Conservation (phyloP, 169 alveolate species). For the Eimeria sp. region DNA sequence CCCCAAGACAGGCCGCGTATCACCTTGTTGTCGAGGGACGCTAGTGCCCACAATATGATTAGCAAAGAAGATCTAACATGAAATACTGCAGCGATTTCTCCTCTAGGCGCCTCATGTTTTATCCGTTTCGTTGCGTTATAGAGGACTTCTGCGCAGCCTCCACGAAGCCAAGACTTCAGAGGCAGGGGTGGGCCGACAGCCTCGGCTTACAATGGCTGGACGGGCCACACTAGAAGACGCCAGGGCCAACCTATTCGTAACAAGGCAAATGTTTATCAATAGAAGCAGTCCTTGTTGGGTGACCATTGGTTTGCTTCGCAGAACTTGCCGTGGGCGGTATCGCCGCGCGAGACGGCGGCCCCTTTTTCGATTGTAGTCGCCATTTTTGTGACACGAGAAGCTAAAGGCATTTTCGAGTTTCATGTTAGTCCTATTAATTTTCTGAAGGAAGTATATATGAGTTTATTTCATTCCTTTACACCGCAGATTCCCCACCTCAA, state of each 20-base stretch:
- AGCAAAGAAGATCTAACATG: too few species aligned
- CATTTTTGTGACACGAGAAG: background rate
- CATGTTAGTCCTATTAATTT: background rate
- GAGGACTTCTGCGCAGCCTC: background rate
- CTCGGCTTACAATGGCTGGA: background rate
- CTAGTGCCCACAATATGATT: too few species aligned
- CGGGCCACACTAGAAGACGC: background rate
- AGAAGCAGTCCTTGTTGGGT: background rate
- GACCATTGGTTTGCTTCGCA: slow-evolving; percentile 6
- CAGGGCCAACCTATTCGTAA: background rate
- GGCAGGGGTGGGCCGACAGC: background rate
- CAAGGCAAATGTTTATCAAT: background rate
- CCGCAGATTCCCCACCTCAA: background rate
- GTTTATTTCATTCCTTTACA: background rate
- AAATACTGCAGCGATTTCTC: background rate
- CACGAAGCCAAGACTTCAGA: background rate
- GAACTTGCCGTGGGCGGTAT: slow-evolving; percentile 4
- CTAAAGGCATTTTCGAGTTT: background rate
- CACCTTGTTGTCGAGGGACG: too few species aligned
- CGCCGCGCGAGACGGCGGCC: background rate
- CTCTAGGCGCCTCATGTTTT: too few species aligned
- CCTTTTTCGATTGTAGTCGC: background rate
- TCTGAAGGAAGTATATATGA: background rate
- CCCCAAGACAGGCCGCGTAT: too few species aligned
- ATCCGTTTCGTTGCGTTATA: background rate